Percentiles rank a stretch among this genome's conserved stretches.
phyloP scores from a whole-genome alignment of 1,284 basidiomycete species.

The Megacollybia platyphylla region DNA sequence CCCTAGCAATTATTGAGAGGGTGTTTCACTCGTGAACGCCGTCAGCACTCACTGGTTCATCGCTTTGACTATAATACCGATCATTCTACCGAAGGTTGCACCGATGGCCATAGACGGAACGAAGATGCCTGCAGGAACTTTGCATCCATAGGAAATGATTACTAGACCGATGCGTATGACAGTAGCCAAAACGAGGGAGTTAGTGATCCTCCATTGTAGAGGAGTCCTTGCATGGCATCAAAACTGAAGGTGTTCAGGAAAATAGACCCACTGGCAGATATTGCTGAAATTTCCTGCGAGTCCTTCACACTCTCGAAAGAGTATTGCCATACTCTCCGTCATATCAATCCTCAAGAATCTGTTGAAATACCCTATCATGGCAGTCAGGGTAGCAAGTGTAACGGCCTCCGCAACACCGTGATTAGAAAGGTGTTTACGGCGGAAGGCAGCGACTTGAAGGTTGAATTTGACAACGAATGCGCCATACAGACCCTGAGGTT shows the following conservation, averaged over 20 bases:
- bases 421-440: conserved; percentile 76
- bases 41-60: conserved; percentile 56
- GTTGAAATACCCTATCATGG: conserved; percentile 89
- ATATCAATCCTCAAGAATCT: conserved; percentile 94
- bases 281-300: conserved; percentile 79
- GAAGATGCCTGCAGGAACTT: conserved; percentile 96
- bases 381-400: conserved; percentile 77
- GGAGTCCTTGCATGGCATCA: conserved; percentile 46
- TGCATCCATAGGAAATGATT: conserved; percentile 89
- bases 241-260: conserved; percentile 3
- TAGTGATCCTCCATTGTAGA: conserved; percentile 90
- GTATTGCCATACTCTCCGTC: conserved; percentile 94
- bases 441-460: conserved; percentile 88
- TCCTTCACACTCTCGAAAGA: conserved; percentile 94
- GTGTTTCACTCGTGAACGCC: not conserved
- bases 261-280: conserved; percentile 77
- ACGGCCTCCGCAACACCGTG: conserved; percentile 88
- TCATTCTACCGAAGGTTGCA: conserved; percentile 90
- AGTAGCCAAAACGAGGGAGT: conserved; percentile 86
- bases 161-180: conserved; percentile 81
- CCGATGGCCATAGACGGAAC: conserved; percentile 97
- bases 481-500: conserved; percentile 83
- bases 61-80: conserved; percentile 92
- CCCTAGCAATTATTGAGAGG: conserved; percentile 25
- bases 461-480: conserved; percentile 97